Evolutionary conservation across 2,329 filamentous ascomycete genomes (phyloP).

Genomic region (Calonectria naviculata): DNA sequence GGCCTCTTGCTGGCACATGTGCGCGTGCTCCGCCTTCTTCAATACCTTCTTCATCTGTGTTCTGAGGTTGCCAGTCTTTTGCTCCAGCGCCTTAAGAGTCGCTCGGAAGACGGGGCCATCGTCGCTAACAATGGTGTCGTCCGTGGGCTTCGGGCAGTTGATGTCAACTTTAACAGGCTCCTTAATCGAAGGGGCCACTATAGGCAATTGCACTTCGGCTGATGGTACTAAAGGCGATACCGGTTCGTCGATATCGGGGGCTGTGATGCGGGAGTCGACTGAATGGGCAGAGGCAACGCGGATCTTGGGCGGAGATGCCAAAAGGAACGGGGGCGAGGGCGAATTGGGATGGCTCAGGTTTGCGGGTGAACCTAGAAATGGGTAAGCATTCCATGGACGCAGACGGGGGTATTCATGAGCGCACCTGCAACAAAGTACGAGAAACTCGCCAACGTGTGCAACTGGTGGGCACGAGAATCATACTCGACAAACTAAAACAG

Average conservation of each 20-base stretch:
- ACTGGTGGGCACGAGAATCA: constrained; percentile 88
- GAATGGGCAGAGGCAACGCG: constrained; percentile 90
- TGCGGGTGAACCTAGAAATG: constrained; percentile 53
- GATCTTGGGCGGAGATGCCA: constrained; percentile 79
- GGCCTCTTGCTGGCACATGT: constrained; percentile 81
- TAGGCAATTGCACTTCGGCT: constrained; percentile 49
- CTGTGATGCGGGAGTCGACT: constrained; percentile 83
- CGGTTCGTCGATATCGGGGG: constrained; percentile 73
- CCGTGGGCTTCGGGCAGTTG: constrained; percentile 84
- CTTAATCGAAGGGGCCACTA: constrained; percentile 40
- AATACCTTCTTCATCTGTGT: constrained; percentile 95
- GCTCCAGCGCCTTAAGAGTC: constrained; percentile 95
- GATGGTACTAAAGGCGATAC: constrained; percentile 60
- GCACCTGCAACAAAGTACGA: constrained; percentile 93
- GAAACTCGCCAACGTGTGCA: constrained; percentile 91
- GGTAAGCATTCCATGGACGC: constrained; percentile 25
- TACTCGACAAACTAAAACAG: constrained; percentile 87
- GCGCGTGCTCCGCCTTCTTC: constrained; percentile 91
- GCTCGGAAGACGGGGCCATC: constrained; percentile 96
- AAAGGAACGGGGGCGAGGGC: constrained; percentile 77
- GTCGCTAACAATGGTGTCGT: constrained; percentile 86
- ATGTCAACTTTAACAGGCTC: constrained; percentile 85
- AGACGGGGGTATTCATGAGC: constrained; percentile 5
- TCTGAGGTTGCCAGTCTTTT: constrained; percentile 96
- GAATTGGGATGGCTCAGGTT: constrained; percentile 70